Percentiles rank a stretch among this genome's conserved stretches.
phyloP scores from a whole-genome alignment of 768 basidiomycete species.

The Mycena haematopus region DNA sequence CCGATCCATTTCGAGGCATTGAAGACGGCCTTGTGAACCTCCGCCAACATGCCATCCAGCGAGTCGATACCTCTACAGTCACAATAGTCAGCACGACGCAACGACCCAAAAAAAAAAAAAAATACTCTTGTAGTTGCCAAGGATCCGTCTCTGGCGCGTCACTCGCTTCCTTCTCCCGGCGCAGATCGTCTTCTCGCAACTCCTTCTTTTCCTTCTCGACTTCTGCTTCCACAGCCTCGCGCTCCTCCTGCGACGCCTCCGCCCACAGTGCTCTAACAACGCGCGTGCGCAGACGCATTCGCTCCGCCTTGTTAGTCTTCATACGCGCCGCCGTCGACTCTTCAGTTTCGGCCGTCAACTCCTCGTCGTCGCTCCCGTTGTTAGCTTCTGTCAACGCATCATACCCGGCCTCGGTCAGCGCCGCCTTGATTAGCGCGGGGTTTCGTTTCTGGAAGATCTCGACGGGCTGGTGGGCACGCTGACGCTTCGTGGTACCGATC shows the following conservation, averaged over 20 bases:
- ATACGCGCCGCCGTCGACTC: neutral
- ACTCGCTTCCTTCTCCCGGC: neutral
- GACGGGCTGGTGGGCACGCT: neutral
- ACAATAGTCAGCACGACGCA: too few species aligned
- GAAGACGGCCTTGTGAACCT: neutral
- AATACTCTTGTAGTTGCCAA: too few species aligned
- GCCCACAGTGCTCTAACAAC: neutral
- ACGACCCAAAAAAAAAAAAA: too few species aligned
- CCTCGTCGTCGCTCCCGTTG: neutral
- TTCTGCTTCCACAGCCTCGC: neutral
- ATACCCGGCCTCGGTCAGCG: neutral
- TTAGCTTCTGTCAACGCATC: too few species aligned
- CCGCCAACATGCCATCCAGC: neutral
- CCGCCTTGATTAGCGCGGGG: neutral
- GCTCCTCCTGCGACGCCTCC: neutral
- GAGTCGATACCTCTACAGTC: conserved; percentile 1
- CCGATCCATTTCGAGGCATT: neutral
- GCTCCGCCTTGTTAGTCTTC: neutral
- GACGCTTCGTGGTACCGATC: neutral
- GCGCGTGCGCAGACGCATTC: neutral
- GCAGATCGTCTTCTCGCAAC: neutral
- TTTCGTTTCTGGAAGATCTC: neutral
- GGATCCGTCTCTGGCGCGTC: too few species aligned
- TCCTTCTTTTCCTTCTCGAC: neutral
- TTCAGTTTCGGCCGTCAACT: neutral